Percentiles rank a stretch among this genome's conserved stretches.
Evolutionary conservation across 75 land plant genomes (phyloP).

Genomic region (Pinus tabuliformis): DNA sequence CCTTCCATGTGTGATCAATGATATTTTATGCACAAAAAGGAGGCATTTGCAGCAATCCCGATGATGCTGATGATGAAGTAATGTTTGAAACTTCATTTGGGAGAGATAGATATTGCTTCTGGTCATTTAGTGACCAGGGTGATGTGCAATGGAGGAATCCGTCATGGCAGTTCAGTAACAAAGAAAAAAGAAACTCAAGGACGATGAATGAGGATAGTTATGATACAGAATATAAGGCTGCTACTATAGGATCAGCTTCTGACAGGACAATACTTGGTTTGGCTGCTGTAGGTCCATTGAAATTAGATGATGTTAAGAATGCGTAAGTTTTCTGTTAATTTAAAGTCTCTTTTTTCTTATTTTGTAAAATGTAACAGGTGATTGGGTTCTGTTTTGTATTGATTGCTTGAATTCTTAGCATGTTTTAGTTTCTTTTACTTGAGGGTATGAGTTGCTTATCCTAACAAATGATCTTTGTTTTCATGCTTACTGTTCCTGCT

Average conservation of each 20-base stretch:
- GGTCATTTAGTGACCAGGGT: constrained; percentile 22
- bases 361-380: not conserved
- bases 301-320: constrained; percentile 51
- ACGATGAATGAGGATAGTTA: constrained; percentile 18
- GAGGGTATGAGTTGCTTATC: not conserved
- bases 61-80: constrained; percentile 43
- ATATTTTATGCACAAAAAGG: too few relatives aligned
- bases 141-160: constrained; percentile 21
- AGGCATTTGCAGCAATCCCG: not conserved
- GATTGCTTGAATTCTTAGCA: not conserved
- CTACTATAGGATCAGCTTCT: constrained; percentile 13
- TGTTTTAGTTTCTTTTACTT: not conserved
- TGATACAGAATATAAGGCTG: constrained; percentile 13
- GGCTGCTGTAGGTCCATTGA: constrained; percentile 44
- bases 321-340: constrained; percentile 38
- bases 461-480: not conserved
- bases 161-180: constrained; percentile 5
- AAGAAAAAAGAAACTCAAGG: constrained; percentile 11
- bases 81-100: constrained; percentile 47
- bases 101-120: constrained; percentile 19
- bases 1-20: too few relatives aligned
- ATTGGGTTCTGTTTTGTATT: not conserved
- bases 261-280: constrained; percentile 48
- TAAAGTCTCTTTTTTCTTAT: not conserved
- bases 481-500: not conserved